Evolutionary conservation across 331 rosid species (phyloP).

Genomic region (Stylosanthes scabra): DNA sequence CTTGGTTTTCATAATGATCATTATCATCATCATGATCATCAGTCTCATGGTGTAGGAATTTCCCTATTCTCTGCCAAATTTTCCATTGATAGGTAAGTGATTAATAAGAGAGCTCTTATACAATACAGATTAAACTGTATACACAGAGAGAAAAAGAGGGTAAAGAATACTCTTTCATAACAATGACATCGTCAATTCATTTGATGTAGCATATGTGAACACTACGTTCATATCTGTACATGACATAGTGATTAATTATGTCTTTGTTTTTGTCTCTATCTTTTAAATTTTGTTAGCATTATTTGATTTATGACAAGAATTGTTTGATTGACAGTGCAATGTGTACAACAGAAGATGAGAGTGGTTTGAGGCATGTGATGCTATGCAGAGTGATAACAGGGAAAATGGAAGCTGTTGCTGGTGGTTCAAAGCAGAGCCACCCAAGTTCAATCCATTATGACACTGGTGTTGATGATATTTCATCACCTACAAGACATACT

Average conservation of each 20-base stretch:
- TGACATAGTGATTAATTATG: too few species aligned
- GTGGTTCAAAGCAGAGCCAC: constrained; percentile 54
- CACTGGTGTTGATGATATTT: constrained; percentile 55
- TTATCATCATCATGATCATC: neutral
- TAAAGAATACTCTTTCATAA: too few species aligned
- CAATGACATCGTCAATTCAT: too few species aligned
- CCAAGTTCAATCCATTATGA: constrained; percentile 54
- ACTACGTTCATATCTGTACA: too few species aligned
- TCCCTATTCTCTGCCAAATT: constrained; percentile 38
- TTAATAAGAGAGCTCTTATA: too few species aligned
- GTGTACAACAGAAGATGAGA: constrained; percentile 41
- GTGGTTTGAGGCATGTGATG: constrained; percentile 55
- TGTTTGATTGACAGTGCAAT: constrained; percentile 45
- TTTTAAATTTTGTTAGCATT: too few species aligned
- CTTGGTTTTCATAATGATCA: constrained; percentile 47
- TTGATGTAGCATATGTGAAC: too few species aligned
- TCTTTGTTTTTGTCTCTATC: too few species aligned
- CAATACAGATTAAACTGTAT: too few species aligned
- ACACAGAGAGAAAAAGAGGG: too few species aligned
- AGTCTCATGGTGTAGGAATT: constrained; percentile 45
- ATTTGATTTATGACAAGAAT: neutral
- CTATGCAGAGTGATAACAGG: constrained; percentile 65
- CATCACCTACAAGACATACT: constrained; percentile 42
- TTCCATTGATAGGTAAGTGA: constrained; percentile 48
- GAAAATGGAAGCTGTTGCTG: constrained; percentile 44